Evolutionary conservation across 192 early-diverging fungal species (phyloP), one percentile per base, ranked within the genome.

Genomic region (Martensiomyces pterosporus): DNA sequence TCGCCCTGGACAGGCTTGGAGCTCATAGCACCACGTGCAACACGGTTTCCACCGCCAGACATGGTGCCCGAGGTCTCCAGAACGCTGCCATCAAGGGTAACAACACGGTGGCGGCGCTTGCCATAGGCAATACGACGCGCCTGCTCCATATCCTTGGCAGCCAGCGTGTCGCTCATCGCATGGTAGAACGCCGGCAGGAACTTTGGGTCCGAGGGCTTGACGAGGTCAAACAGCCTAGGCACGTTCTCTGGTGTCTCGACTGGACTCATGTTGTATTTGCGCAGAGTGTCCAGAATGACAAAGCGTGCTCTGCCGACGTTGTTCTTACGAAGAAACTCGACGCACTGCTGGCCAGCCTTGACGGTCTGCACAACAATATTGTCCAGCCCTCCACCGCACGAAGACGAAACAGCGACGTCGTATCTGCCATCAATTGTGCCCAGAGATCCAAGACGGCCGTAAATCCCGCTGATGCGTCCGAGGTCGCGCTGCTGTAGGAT

Each of bases 351-450:
- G 1, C 79, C 97, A 0, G 81, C 76, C 39, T 86, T 81, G 6
- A 97, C 94, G 2, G 81, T 83, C 33, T 94, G 92, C 22, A 95
- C 93, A 0, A 99, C 88, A 59, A 99, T 93, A 42, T 85, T 78
- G 42, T 96, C 84, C 47, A 99, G 76, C 5, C 46, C 35, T 9
- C 76, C 68, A 15, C 80, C 79, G 39, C 90, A 95, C 0, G 91
- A 86, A 3, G 92, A 97, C 2, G 93, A 94, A 14, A 97, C 84
- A 0, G 96, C 96, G 6, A 98, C 85, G 65, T 98, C 97, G 52
- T 93, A 99, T 62, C 83, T 85, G 45, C 88, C 86, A 41, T 90
- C 88, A 55, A 99, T 95, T 1, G 88, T 84, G 19, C 94, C 97
- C n/a, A 99, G 71, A 48, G 91, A 87, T n/a, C 97, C 97, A 16